phyloP scores from a whole-genome alignment of 148 eudicot genomes.

The Nepenthes gracilis region DNA sequence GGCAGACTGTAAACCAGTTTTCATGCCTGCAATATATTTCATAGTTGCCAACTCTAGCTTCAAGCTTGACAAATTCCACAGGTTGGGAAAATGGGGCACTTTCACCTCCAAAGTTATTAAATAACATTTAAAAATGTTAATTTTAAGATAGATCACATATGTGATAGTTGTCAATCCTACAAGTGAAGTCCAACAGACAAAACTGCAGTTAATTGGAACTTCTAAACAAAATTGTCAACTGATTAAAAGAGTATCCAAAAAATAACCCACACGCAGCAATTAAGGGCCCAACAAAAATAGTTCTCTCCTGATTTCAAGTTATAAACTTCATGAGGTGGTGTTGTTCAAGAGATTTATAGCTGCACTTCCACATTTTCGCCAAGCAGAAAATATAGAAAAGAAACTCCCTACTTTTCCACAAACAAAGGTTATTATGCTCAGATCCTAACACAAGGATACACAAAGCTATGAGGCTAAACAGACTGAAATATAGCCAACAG shows the following conservation, averaged over 20 bases:
- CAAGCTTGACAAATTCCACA: conserved; percentile 5
- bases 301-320: not conserved
- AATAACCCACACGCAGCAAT: not conserved
- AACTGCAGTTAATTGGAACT: not conserved
- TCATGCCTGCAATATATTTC: conserved; percentile 5
- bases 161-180: conserved; percentile 1
- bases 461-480: not conserved
- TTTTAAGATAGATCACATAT: not conserved
- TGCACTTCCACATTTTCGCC: not conserved
- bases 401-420: not conserved
- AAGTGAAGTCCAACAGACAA: conserved; percentile 1
- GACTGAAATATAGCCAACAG: not conserved
- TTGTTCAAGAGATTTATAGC: not conserved
- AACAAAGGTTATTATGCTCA: not conserved
- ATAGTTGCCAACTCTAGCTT: not conserved
- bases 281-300: not conserved
- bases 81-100: not conserved
- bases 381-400: not conserved
- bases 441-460: not conserved
- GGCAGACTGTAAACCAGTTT: conserved; percentile 5
- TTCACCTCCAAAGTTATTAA: not conserved
- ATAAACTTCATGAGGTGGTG: conserved; percentile 1
- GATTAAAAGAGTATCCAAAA: not conserved
- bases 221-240: conserved; percentile 5
- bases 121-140: not conserved